Evolutionary conservation across 2,329 filamentous ascomycete species (phyloP).

Genomic region (Colletotrichum sp.): DNA sequence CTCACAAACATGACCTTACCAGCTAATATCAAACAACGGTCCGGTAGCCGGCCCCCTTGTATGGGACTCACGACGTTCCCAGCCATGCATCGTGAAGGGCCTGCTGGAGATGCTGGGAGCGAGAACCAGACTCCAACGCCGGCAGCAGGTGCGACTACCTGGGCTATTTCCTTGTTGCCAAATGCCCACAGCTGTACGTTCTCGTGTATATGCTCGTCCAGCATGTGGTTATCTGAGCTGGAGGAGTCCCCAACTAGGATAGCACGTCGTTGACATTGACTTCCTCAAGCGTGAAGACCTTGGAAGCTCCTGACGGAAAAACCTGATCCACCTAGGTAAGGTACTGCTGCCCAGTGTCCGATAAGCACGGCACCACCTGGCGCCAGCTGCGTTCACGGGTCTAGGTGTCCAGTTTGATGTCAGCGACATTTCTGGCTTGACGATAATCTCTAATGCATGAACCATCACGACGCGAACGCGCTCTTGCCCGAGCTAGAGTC

Average conservation of each 20-base stretch:
- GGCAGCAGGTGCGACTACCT: not conserved
- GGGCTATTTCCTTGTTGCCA: not conserved
- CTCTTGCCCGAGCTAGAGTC: not conserved
- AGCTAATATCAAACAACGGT: not conserved
- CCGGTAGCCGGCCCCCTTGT: not conserved
- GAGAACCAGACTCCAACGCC: not conserved
- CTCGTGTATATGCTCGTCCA: not conserved
- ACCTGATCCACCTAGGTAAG: not conserved
- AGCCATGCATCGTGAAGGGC: not conserved
- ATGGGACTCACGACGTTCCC: not conserved
- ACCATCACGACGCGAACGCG: slow-evolving; percentile 20
- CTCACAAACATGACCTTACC: not conserved
- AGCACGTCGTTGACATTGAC: not conserved
- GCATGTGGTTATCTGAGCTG: not conserved
- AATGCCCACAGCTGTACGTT: not conserved
- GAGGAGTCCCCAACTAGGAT: not conserved
- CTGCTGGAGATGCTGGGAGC: not conserved
- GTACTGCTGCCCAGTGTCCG: not conserved
- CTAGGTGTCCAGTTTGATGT: not conserved
- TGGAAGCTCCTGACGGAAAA: not conserved
- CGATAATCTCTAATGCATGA: slow-evolving; percentile 19
- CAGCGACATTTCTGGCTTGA: not conserved
- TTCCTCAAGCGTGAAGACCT: not conserved
- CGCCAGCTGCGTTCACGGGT: not conserved
- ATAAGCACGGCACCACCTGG: not conserved